phyloP scores from a whole-genome alignment of 106 monocot species.

The Platanthera guangdongensis region DNA sequence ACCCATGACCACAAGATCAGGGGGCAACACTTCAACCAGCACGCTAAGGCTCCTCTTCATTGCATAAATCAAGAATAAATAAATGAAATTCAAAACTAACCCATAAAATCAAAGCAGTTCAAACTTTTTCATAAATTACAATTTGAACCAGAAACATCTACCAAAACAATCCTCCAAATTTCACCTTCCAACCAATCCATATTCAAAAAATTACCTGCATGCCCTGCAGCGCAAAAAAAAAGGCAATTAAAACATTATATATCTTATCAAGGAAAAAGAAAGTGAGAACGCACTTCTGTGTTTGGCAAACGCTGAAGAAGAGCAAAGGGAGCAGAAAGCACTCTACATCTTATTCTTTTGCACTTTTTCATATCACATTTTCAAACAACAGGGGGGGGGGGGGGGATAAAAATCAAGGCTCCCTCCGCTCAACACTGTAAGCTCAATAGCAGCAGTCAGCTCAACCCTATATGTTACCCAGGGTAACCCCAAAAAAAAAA shows the following conservation, averaged over 20 bases:
- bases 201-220: neutral
- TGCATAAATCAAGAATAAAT: too few relatives aligned
- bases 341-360: constrained; percentile 1
- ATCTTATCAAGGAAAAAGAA: too few relatives aligned
- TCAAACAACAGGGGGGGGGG: neutral
- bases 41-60: too few relatives aligned
- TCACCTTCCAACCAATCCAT: neutral
- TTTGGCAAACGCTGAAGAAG: neutral
- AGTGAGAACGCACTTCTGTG: too few relatives aligned
- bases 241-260: neutral
- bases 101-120: too few relatives aligned
- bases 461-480: neutral
- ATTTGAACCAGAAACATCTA: too few relatives aligned
- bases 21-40: too few relatives aligned
- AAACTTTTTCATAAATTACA: too few relatives aligned
- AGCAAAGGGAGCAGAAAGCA: neutral
- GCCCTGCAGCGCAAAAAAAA: neutral
- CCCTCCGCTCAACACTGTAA: neutral
- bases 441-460: neutral
- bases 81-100: too few relatives aligned
- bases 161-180: too few relatives aligned
- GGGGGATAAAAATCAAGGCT: neutral
- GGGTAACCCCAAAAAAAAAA: neutral
- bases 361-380: neutral
- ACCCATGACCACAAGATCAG: too few relatives aligned